Evolutionary conservation across 2,329 filamentous ascomycete species (phyloP).

Genomic region (Beauveria bassiana): DNA sequence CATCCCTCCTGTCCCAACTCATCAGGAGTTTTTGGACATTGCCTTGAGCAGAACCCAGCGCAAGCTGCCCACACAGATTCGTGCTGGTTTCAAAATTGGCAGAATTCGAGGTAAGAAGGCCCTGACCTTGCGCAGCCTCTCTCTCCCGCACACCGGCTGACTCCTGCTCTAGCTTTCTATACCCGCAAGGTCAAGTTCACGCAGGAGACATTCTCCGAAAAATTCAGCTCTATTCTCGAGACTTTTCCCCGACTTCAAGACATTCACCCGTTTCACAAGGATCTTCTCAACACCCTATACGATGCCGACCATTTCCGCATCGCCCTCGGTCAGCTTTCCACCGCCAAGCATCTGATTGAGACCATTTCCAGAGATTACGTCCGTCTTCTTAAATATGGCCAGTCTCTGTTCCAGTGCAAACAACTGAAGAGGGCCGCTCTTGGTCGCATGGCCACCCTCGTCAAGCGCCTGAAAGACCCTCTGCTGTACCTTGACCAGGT

Average conservation of each 20-base stretch:
- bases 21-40: conserved; percentile 95
- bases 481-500: conserved; percentile 87
- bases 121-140: neutral
- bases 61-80: conserved; percentile 88
- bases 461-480: conserved; percentile 89
- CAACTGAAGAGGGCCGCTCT: conserved; percentile 94
- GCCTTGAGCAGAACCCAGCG: conserved; percentile 90
- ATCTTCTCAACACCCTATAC: conserved; percentile 89
- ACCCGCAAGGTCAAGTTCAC: conserved; percentile 98
- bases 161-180: conserved; percentile 63
- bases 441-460: conserved; percentile 96
- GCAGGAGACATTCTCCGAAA: conserved; percentile 92
- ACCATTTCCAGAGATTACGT: conserved; percentile 95
- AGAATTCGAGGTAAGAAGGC: conserved; percentile 60
- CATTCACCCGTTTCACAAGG: conserved; percentile 85
- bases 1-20: conserved; percentile 82
- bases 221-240: conserved; percentile 82
- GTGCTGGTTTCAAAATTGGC: conserved; percentile 88
- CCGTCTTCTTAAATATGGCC: conserved; percentile 83
- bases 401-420: conserved; percentile 97
- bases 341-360: conserved; percentile 93
- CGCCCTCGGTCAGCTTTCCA: conserved; percentile 89
- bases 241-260: conserved; percentile 89
- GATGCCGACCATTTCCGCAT: conserved; percentile 98
- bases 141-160: neutral